A percentile compares a stretch with the other conserved stretches of the same genome.
Evolutionary conservation across 352 stramenopile genomes (phyloP).

Genomic region (Phytophthora pinifolia): DNA sequence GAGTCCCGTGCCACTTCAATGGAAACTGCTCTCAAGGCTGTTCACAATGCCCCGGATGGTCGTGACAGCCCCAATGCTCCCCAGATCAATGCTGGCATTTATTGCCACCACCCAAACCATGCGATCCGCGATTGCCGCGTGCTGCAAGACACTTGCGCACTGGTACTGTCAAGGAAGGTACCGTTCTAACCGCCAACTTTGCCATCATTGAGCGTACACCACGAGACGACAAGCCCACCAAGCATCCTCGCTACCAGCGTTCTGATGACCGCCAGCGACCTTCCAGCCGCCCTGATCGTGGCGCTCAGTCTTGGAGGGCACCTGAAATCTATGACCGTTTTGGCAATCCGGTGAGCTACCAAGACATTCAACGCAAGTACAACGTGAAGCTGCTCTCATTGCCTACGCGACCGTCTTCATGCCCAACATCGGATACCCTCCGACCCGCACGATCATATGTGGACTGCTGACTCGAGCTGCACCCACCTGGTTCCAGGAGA

Average conservation of each 20-base stretch:
- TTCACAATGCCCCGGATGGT: background rate
- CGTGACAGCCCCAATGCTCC: background rate
- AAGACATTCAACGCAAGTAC: slow-evolving; percentile 1
- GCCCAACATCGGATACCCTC: background rate
- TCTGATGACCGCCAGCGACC: background rate
- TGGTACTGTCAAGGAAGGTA: slow-evolving; percentile 15
- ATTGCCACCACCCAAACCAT: slow-evolving; percentile 6
- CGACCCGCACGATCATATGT: slow-evolving; percentile 1
- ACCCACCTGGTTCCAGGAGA: slow-evolving; percentile 19
- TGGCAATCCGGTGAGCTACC: background rate
- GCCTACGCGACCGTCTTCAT: background rate
- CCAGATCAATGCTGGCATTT: background rate
- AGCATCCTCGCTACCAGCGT: background rate
- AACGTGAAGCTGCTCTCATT: slow-evolving; percentile 1
- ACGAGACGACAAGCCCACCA: background rate
- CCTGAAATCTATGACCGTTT: slow-evolving; percentile 7
- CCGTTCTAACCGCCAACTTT: slow-evolving; percentile 15
- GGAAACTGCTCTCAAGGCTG: background rate
- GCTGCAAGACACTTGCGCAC: slow-evolving; percentile 14
- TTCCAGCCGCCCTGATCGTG: no score
- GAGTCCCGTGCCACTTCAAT: background rate
- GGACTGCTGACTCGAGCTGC: slow-evolving; percentile 18
- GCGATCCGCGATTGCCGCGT: slow-evolving; percentile 12
- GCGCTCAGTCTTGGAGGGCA: background rate
- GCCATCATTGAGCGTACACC: slow-evolving; percentile 1